Base-by-base conservation (phyloP, 2,329 filamentous ascomycete genomes). In the Cladosporium phlei region DNA sequence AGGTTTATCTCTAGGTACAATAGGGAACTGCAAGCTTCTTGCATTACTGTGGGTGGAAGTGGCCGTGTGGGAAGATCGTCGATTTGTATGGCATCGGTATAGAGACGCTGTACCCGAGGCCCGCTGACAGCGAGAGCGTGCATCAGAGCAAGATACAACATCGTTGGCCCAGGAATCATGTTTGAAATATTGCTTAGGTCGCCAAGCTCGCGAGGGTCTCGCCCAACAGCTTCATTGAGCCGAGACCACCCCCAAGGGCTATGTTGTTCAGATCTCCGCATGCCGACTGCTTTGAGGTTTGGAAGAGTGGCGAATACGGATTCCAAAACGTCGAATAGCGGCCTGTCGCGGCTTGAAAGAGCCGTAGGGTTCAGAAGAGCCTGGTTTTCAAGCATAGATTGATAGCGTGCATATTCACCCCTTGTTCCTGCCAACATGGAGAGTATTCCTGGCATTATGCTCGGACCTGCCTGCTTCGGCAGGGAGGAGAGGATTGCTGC, bases 61-160 rank as follows among this genome's bases (percentile, higher is more conserved):
- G 30, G n/a, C 2, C 46, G 33, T 1, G 50, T 22, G 12, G 30
- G 29, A 14, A 63, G 54, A 24, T 59, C 54, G 46, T 63, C 61
- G 6, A 63, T 48, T 38, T 64, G 57, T 17, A 64, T 55, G 1
- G 56, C 60, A 42, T 64, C 60, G 8, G 60, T 64, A 38, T 64
- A 64, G 4, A 64, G 50, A n/a, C 61, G 50, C n/a, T 56, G 37
- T 9, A 64, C 37, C 20, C 28, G 24, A 5, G 50, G 32, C 8
- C 45, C 37, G 2, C 52, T 44, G 2, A 42, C 39, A 2, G 58
- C 53, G 5, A 55, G 32, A 12, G 58, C 54, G 11, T 50, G 39
- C 2, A 61, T 46, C 19, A 62, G 51, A 11, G 56, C 57, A 14
- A 55, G 39, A 48, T 62, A 62, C 0, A 63, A 51, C 11, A 50